A percentile compares a stretch with the other conserved stretches of the same genome.
phyloP scores from a whole-genome alignment of 805 yeast genomes.

The Candida fluviatilis region DNA sequence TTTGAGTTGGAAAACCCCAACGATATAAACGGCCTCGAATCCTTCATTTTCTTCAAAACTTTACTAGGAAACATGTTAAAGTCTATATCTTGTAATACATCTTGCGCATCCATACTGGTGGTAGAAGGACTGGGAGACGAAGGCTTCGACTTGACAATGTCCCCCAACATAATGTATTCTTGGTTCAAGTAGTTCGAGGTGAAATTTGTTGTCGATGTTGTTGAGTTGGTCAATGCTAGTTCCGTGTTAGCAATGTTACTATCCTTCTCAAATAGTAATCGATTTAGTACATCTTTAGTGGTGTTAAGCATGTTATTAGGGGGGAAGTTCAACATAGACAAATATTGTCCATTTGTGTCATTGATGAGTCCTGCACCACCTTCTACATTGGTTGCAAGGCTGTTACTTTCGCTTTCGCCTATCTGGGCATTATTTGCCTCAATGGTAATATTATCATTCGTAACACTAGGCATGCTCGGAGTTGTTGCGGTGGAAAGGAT shows the following conservation, averaged over 20 bases:
- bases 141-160: conserved; percentile 41
- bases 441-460: background rate
- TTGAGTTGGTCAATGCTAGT: background rate
- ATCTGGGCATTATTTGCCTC: background rate
- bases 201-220: conserved; percentile 11
- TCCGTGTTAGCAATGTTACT: background rate
- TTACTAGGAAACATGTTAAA: conserved; percentile 3
- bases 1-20: conserved; percentile 22
- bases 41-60: conserved; percentile 11
- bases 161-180: conserved; percentile 49
- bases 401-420: background rate
- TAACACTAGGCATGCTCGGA: background rate
- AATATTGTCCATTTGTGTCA: background rate
- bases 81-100: conserved; percentile 3
- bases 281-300: conserved; percentile 24
- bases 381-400: background rate
- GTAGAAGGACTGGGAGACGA: conserved; percentile 37
- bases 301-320: conserved; percentile 21
- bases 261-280: conserved; percentile 13
- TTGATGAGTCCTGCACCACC: background rate
- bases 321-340: background rate
- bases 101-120: conserved; percentile 12
- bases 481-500: conserved; percentile 1
- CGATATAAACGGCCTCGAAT: conserved; percentile 40
- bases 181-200: conserved; percentile 46